Base-by-base conservation (phyloP, 441 rosid genomes). In the Pelargonium myrrhifolium region DNA sequence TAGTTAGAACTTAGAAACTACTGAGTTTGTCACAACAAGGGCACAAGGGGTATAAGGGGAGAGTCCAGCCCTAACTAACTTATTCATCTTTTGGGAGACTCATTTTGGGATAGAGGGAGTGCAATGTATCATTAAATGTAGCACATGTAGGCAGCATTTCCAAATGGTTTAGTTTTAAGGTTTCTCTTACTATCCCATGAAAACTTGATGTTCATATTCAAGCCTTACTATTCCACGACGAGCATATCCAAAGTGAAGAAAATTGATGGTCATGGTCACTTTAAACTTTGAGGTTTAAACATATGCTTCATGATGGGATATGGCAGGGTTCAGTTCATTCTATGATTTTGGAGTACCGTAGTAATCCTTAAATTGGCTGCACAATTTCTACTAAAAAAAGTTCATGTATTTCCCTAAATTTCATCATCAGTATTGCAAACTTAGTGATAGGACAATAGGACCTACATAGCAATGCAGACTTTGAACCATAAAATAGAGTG, bases 221-320 rank as follows among this genome's bases (percentile, higher is more conserved):
- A 49, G 18, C 37, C n/a, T 12, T 49, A 49, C 15, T n/a, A 49
- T 49, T 7, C 55, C 55, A 12, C 18, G n/a, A 14, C 15, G 18
- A 49, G 17, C 55, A 1, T 49, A 12, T 15, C 55, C 8, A 49
- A 12, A 49, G 15, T 49, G 18, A 49, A 49, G 55, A n/a, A 49
- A 49, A 49, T 15, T 12, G 20, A 5, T 14, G 55, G 55, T 49
- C 55, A 49, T 49, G 55, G 55, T 49, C 15, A 14, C 17, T 49
- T 20, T n/a, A 49, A 49, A 20, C n/a, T 49, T 49, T 49, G 55
- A n/a, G 55, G 55, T 42, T 49, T 49, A 49, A 49, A 49, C 55
- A n/a, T 12, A 49, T 49, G 55, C 55, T 12, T 49, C 15, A 49
- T n/a, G 55, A 49, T n/a, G 55, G 55, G n/a, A 49, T 49, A 31